Conservation (phyloP, 805 yeast species). For the Candida vaughaniae region DNA sequence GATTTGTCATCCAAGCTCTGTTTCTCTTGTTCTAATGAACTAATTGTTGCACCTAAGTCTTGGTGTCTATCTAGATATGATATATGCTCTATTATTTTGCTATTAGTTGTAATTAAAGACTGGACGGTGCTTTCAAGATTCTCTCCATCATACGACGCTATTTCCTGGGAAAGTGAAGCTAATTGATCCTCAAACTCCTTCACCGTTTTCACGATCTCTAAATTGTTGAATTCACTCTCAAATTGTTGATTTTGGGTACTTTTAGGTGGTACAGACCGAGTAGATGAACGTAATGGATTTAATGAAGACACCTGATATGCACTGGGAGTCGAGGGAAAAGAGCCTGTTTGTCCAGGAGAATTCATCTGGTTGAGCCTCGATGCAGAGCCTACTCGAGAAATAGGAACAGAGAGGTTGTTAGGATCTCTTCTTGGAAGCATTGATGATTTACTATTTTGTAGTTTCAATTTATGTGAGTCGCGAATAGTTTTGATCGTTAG, state of each 20-base stretch:
- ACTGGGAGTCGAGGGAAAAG: slow-evolving; percentile 29
- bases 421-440: slow-evolving; percentile 9
- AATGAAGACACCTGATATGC: slow-evolving; percentile 37
- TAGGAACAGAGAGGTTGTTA: slow-evolving; percentile 26
- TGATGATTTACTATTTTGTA: too few relatives aligned
- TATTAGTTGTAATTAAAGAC: slow-evolving; percentile 26
- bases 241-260: slow-evolving; percentile 22
- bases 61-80: slow-evolving; percentile 28
- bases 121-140: slow-evolving; percentile 24
- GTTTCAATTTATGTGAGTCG: too few relatives aligned
- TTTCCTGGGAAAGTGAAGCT: slow-evolving; percentile 24
- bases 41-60: slow-evolving; percentile 25
- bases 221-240: slow-evolving; percentile 25
- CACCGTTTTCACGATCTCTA: slow-evolving; percentile 32
- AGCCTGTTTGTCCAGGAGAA: slow-evolving; percentile 12
- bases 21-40: slow-evolving; percentile 20
- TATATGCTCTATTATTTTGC: slow-evolving; percentile 23
- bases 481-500: too few relatives aligned
- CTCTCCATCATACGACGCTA: slow-evolving; percentile 34
- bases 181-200: slow-evolving; percentile 29
- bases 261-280: slow-evolving; percentile 15
- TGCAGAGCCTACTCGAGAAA: slow-evolving; percentile 36
- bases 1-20: slow-evolving; percentile 23
- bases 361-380: slow-evolving; percentile 27
- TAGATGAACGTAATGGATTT: slow-evolving; percentile 34